Percentiles rank a stretch among this genome's conserved stretches.
Evolutionary conservation across 2,329 filamentous ascomycete genomes (phyloP).

Genomic region (Truncatella angustata): DNA sequence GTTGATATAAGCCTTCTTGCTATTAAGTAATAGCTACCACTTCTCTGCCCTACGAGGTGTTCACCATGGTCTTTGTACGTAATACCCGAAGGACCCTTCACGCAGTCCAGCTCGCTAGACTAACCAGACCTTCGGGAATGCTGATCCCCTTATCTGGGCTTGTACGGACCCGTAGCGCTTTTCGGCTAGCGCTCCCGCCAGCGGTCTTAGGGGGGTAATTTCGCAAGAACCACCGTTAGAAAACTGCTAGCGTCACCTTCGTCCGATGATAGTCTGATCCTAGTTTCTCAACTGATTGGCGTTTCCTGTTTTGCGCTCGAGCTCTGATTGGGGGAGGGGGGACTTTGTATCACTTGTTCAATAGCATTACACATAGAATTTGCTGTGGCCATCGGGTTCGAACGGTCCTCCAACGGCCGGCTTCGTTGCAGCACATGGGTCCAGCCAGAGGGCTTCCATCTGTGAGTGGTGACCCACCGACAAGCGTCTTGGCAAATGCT

Average conservation of each 20-base stretch:
- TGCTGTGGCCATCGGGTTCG: background rate
- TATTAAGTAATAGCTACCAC: conserved; percentile 5
- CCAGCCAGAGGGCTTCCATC: too few relatives aligned
- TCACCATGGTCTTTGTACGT: conserved; percentile 1
- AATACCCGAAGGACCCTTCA: conserved; percentile 5
- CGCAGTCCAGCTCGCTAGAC: background rate
- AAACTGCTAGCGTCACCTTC: background rate
- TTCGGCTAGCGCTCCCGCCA: background rate
- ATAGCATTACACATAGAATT: conserved; percentile 1
- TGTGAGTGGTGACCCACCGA: too few relatives aligned
- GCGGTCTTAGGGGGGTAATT: background rate
- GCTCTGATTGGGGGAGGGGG: background rate
- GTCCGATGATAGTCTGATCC: background rate
- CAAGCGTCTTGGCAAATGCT: background rate
- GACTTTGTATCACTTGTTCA: background rate
- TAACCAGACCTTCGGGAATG: background rate
- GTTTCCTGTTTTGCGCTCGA: background rate
- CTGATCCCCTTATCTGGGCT: conserved; percentile 1
- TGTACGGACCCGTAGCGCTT: background rate
- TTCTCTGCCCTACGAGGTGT: conserved; percentile 1
- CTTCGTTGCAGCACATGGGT: too few relatives aligned
- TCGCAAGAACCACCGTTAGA: background rate
- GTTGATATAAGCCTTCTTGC: conserved; percentile 3
- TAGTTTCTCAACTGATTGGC: background rate
- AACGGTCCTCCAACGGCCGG: too few relatives aligned